Evolutionary conservation across 371 early-diverging fungal species (phyloP).

Genomic region (Apophysomyces variabilis): DNA sequence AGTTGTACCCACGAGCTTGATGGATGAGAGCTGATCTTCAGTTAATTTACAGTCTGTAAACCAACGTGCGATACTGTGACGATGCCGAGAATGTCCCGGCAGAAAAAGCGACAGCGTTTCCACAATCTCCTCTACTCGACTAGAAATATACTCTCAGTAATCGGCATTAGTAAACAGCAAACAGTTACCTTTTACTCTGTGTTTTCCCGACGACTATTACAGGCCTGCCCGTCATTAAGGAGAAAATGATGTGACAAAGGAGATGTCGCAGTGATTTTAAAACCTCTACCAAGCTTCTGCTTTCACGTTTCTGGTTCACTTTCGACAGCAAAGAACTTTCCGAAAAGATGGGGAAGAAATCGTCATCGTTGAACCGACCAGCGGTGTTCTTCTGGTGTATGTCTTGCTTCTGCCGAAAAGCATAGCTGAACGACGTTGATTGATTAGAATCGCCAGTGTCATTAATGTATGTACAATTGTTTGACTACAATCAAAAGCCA

Average conservation of each 20-base stretch:
- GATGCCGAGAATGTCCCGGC: constrained; percentile 31
- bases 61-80: constrained; percentile 40
- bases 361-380: background rate
- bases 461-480: background rate
- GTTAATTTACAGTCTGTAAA: constrained; percentile 29
- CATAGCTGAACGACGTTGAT: background rate
- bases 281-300: background rate
- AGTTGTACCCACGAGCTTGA: constrained; percentile 42
- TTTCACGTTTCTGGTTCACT: background rate
- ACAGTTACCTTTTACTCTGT: constrained; percentile 29
- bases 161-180: background rate
- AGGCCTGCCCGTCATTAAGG: constrained; percentile 47
- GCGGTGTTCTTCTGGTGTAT: background rate
- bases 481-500: background rate
- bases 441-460: background rate
- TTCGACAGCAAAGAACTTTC: constrained; percentile 20
- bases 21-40: constrained; percentile 26
- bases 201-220: constrained; percentile 38
- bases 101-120: constrained; percentile 43
- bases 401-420: background rate
- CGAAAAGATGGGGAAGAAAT: constrained; percentile 7
- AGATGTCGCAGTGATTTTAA: constrained; percentile 17
- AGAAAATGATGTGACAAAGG: constrained; percentile 43
- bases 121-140: constrained; percentile 38
- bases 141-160: constrained; percentile 3